These are phyloP conservation scores for Apophysomyces elegans DNA, from an alignment of 371 early-diverging fungal species.

Conservation along the genomic window DNA sequence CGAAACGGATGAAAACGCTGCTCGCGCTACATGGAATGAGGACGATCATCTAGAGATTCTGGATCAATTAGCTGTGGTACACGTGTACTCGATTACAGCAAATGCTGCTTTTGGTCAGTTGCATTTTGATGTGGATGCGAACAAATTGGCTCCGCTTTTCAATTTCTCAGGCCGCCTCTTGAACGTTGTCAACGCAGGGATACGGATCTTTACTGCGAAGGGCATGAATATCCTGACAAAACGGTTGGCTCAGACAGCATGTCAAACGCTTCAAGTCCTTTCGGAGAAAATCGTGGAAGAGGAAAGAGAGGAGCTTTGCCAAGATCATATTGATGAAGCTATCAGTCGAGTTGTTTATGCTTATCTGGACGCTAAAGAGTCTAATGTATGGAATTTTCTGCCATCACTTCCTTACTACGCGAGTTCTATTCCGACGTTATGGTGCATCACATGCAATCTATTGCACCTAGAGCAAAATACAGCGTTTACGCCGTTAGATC, in stretches of 20 bases:
- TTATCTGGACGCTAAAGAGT: slow-evolving; percentile 31
- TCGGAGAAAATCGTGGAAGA: slow-evolving; percentile 20
- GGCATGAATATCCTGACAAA: slow-evolving; percentile 33
- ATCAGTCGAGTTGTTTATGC: slow-evolving; percentile 18
- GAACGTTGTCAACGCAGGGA: slow-evolving; percentile 24
- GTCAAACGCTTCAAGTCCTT: slow-evolving; percentile 42
- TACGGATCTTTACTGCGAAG: slow-evolving; percentile 24
- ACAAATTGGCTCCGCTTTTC: slow-evolving; percentile 19
- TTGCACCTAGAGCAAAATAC: slow-evolving; percentile 22
- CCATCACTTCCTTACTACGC: slow-evolving; percentile 55
- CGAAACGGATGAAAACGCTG: slow-evolving; percentile 34
- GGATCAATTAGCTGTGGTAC: slow-evolving; percentile 63
- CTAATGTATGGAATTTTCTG: slow-evolving; percentile 51
- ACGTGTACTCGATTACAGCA: slow-evolving; percentile 17
- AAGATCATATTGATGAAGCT: slow-evolving; percentile 26
- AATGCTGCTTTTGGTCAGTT: slow-evolving; percentile 7
- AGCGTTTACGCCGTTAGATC: slow-evolving; percentile 18
- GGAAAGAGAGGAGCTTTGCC: slow-evolving; percentile 11
- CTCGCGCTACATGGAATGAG: slow-evolving; percentile 51
- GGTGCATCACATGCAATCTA: slow-evolving; percentile 33
- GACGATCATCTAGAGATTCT: slow-evolving; percentile 63
- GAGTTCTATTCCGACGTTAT: slow-evolving; percentile 43
- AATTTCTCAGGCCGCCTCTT: slow-evolving; percentile 32
- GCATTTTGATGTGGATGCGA: background rate
- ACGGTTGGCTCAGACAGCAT: slow-evolving; percentile 48